These are phyloP conservation scores for Penicillium robsamsonii DNA, from an alignment of 495 filamentous ascomycete genomes.

Conservation along the genomic window DNA sequence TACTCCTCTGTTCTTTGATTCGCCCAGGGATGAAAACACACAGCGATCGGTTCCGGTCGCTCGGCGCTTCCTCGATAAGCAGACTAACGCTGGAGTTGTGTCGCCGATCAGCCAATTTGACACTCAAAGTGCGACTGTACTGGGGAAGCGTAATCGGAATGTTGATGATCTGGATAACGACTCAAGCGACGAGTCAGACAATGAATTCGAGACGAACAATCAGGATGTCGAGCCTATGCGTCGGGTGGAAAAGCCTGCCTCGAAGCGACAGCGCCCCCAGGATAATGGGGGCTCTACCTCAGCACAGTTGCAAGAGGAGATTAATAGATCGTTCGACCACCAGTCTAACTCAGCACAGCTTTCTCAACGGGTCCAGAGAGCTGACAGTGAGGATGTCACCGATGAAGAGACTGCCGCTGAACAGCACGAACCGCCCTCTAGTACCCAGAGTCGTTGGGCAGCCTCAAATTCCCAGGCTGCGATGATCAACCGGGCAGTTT, in stretches of 20 bases:
- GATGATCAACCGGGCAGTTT: neutral
- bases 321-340: too few relatives aligned
- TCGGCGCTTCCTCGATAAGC: constrained; percentile 4
- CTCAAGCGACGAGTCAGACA: neutral
- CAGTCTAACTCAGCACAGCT: neutral
- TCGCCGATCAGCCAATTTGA: constrained; percentile 4
- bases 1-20: constrained; percentile 13
- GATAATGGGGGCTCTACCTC: neutral
- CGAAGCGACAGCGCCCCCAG: constrained; percentile 2
- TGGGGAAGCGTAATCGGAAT: neutral
- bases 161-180: neutral
- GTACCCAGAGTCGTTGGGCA: neutral
- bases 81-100: neutral
- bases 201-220: neutral
- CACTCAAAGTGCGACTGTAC: neutral
- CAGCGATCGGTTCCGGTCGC: neutral
- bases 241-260: constrained; percentile 1
- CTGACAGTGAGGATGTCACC: neutral
- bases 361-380: neutral
- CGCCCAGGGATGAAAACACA: neutral
- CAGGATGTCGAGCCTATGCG: neutral
- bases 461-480: neutral
- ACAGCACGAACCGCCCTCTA: neutral
- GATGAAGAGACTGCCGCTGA: neutral
- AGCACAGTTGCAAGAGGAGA: neutral